These are phyloP conservation scores for Dendrobium chrysotoxum DNA, from an alignment of 106 monocot species.

Conservation along the genomic window DNA sequence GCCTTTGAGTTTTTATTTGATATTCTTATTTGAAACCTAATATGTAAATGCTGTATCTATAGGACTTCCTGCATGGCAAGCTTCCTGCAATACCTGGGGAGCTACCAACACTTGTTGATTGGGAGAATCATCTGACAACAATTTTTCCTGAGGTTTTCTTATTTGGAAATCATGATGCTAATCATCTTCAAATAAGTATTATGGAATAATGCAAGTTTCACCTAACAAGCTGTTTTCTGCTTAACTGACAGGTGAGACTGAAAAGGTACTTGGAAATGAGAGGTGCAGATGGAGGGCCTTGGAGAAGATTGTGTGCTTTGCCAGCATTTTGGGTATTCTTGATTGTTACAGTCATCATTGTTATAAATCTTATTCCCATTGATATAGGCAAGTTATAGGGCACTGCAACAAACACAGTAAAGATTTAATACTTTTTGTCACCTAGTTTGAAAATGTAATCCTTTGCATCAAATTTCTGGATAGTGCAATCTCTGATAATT, in stretches of 20 bases:
- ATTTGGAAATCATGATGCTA: not conserved
- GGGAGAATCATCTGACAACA: constrained; percentile 98
- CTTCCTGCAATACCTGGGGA: constrained; percentile 81
- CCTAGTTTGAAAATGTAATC: not conserved
- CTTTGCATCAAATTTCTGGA: not conserved
- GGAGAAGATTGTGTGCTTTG: constrained; percentile 94
- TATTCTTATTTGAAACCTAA: constrained; percentile 1
- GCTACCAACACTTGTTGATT: constrained; percentile 85
- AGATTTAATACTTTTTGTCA: not conserved
- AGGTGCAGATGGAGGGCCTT: constrained; percentile 99
- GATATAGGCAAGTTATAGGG: not conserved
- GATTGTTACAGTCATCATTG: not conserved
- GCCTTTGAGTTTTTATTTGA: not conserved
- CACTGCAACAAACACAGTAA: not conserved
- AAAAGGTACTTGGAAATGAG: constrained; percentile 99
- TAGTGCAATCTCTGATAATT: not conserved
- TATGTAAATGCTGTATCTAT: constrained; percentile 7
- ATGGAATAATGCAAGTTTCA: not conserved
- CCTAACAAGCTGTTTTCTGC: not conserved
- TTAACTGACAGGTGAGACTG: constrained; percentile 66
- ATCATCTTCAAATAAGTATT: not conserved
- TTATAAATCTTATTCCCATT: not conserved
- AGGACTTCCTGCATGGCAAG: constrained; percentile 92
- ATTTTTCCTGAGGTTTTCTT: constrained; percentile 87
- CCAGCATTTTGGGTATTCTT: constrained; percentile 91